Evolutionary conservation across 192 early-diverging fungal species (phyloP).

Genomic region (Podila verticillata): DNA sequence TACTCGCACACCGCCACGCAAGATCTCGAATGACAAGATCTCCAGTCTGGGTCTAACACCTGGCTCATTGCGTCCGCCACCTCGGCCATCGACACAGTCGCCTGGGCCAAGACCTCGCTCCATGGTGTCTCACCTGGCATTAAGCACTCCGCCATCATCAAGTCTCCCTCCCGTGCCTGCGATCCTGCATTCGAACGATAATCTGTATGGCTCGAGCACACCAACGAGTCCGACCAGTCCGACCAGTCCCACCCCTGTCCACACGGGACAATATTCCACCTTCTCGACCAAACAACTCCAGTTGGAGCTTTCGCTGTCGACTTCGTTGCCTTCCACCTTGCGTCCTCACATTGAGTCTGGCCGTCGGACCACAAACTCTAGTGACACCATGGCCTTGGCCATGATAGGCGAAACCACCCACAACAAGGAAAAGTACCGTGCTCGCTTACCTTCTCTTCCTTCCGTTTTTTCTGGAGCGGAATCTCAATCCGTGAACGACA

Average conservation of each 20-base stretch:
- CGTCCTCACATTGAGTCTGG: neutral
- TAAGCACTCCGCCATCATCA: conserved; percentile 35
- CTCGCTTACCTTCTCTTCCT: neutral
- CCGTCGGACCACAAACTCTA: neutral
- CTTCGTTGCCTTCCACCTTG: conserved; percentile 10
- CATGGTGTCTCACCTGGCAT: conserved; percentile 29
- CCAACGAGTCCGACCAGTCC: conserved; percentile 46
- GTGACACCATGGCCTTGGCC: neutral
- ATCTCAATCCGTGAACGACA: neutral
- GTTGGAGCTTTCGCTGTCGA: conserved; percentile 8
- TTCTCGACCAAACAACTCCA: conserved; percentile 2
- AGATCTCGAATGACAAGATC: conserved; percentile 13
- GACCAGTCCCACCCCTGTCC: conserved; percentile 22
- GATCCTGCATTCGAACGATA: conserved; percentile 31
- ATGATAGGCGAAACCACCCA: conserved; percentile 1
- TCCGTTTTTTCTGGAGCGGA: neutral
- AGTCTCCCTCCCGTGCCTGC: conserved; percentile 44
- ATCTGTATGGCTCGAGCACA: conserved; percentile 16
- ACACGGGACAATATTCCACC: neutral
- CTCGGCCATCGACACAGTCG: neutral
- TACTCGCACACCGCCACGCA: conserved; percentile 20
- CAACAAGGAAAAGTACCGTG: conserved; percentile 13
- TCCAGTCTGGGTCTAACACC: neutral
- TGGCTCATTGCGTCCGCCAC: conserved; percentile 23
- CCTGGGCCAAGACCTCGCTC: conserved; percentile 32